Base-by-base conservation (phyloP, 305 asterid genomes). In the Fraxinus baroniana region DNA sequence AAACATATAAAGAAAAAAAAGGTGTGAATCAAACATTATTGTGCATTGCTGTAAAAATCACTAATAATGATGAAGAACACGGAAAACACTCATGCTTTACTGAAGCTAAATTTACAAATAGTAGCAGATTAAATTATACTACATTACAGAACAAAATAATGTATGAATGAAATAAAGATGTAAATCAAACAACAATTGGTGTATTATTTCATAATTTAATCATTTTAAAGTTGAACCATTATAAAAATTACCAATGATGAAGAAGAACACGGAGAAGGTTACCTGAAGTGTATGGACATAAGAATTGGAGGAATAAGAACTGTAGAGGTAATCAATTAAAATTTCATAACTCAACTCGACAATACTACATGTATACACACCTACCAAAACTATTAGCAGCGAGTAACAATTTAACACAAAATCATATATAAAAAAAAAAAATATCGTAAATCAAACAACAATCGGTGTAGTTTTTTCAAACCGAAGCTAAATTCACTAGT, bases 301-400 rank as follows among this genome's bases (percentile, higher is more conserved):
- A 18, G 70, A 76, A 81, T 17, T 22, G 78, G 15, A 37, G 15
- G 80, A 62, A 9, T 22, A 22, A 7, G 13, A 62, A 60, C 12
- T 62, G 72, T 10, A 64, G 17, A 62, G 72, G 12, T 18, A 17
- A 82, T 10, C 80, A 80, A 57, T 55, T 30, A 76, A 79, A 78
- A 60, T 80, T 41, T 46, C 82, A 60, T 52, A 17, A 49, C 18
- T 74, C 85, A 80, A 86, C 87, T 81, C 87, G 89, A 82, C 15
- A 84, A 66, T 66, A 66, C 74, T 66, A 26, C 2, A 28, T 12
- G 74, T 28, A 66, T 28, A 66, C 7, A 24, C 18, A 12, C 74
- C 37, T 26, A 66, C 74, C 13, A 28, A 66, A 66, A 26, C 73
- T 13, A 26, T 26, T 66, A 24, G 74, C 36, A 66, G 35, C 37